Conservation (phyloP, 768 basidiomycete genomes). For the Boletus patriciae region DNA sequence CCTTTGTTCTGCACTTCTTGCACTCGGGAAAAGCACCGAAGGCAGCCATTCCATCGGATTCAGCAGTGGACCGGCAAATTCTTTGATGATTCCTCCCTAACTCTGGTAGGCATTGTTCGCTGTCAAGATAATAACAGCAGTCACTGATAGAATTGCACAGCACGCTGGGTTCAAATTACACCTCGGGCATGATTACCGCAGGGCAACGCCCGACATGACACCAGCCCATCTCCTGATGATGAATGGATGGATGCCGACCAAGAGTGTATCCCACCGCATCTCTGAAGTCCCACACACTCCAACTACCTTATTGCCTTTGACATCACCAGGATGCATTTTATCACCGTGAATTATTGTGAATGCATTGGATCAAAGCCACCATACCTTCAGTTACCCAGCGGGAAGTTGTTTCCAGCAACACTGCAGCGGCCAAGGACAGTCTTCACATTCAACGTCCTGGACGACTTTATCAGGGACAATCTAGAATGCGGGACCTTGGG, state of each 20-base stretch:
- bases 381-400: background rate
- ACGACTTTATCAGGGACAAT: slow-evolving; percentile 19
- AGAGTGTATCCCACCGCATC: no score
- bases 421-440: background rate
- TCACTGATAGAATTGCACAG: no score
- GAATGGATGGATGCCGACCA: no score
- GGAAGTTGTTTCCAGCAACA: background rate
- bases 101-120: background rate
- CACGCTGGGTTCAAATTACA: no score
- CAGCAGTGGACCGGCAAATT: background rate
- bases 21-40: background rate
- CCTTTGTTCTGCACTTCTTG: background rate
- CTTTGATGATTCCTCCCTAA: background rate
- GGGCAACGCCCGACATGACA: no score
- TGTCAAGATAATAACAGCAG: no score
- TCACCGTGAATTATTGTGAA: background rate
- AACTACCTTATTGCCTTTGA: no score
- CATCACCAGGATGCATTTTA: no score
- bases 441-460: slow-evolving; percentile 19
- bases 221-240: no score
- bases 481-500: slow-evolving; percentile 16
- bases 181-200: no score
- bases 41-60: no score
- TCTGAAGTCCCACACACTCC: no score
- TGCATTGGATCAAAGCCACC: background rate